phyloP scores from a whole-genome alignment of 768 basidiomycete genomes.

The Dentipellis sp. region DNA sequence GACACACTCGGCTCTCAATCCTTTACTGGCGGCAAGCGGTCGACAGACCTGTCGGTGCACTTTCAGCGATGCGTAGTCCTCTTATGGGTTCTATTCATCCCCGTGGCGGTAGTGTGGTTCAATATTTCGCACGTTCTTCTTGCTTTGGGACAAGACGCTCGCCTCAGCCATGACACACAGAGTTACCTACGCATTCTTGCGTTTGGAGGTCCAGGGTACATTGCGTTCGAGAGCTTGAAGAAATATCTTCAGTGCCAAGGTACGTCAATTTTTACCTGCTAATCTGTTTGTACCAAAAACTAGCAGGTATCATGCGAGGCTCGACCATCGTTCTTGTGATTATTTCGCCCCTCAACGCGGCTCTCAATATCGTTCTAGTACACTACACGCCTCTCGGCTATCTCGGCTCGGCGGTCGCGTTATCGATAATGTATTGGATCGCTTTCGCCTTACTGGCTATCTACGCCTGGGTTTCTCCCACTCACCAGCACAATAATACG shows the following conservation, averaged over 20 bases:
- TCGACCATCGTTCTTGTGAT: slow-evolving; percentile 56
- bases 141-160: slow-evolving; percentile 48
- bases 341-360: slow-evolving; percentile 58
- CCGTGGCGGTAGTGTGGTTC: slow-evolving; percentile 53
- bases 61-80: slow-evolving; percentile 61
- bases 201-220: slow-evolving; percentile 60
- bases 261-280: slow-evolving; percentile 18
- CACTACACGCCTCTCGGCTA: slow-evolving; percentile 56
- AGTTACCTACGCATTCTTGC: slow-evolving; percentile 55
- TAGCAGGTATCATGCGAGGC: slow-evolving; percentile 63
- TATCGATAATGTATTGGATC: slow-evolving; percentile 64
- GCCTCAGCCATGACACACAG: slow-evolving; percentile 53
- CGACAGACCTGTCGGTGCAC: slow-evolving; percentile 62
- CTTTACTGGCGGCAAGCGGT: slow-evolving; percentile 51
- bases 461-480: slow-evolving; percentile 39
- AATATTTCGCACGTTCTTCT: slow-evolving; percentile 56
- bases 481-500: slow-evolving; percentile 46
- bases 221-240: slow-evolving; percentile 69
- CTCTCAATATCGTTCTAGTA: slow-evolving; percentile 49
- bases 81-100: slow-evolving; percentile 55
- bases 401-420: slow-evolving; percentile 56
- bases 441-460: slow-evolving; percentile 48
- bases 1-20: slow-evolving; percentile 75
- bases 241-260: slow-evolving; percentile 79
- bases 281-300: not conserved